Evolutionary conservation across 371 early-diverging fungal genomes (phyloP), one percentile per base, ranked within the genome.

Genomic region (Lichtheimia hyalospora): DNA sequence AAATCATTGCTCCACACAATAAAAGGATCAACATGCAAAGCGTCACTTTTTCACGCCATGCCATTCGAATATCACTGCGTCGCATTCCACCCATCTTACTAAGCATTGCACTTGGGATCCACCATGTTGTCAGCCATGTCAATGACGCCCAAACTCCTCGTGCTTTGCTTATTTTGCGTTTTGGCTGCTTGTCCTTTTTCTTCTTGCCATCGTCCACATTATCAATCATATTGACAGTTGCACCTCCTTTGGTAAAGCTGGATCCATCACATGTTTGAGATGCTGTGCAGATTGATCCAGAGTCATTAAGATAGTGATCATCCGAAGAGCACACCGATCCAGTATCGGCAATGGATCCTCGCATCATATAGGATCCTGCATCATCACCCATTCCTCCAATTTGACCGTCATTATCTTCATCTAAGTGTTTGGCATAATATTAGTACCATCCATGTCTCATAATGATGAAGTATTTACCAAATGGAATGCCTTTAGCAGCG

Each of bases 11-110:
- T 5, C 81, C 79, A 60, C 89, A 91, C 61, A 91, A 63, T 28
- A 92, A 64, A 41, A 89, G 69, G 63, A 96, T 93, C 53, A 96
- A 61, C 52, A 89, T 66, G 61, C 93, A 94, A 7, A 96, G 79
- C 0, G 95, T 86, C 5, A 95, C 83, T 75, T 96, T 94, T 71
- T 96, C 96, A 48, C 95, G 84, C 96, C 96, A 96, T 1, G 96
- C 95, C 75, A 92, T 86, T 27, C 88, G 87, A 53, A 91, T 85
- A 67, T 94, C 94, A 18, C 70, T 66, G 20, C 83, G 83, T 61
- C 82, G 81, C 84, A 92, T 91, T 28, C 81, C 76, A 55, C 87
- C 90, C 23, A 74, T 52, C 15, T 62, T 34, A 3, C 57, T 40
- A 25, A 93, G 66, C 34, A 80, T 69, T 8, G 64, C 74, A 41